Base-by-base conservation (phyloP, 108 stramenopile species). In the Licmophora abbreviata region DNA sequence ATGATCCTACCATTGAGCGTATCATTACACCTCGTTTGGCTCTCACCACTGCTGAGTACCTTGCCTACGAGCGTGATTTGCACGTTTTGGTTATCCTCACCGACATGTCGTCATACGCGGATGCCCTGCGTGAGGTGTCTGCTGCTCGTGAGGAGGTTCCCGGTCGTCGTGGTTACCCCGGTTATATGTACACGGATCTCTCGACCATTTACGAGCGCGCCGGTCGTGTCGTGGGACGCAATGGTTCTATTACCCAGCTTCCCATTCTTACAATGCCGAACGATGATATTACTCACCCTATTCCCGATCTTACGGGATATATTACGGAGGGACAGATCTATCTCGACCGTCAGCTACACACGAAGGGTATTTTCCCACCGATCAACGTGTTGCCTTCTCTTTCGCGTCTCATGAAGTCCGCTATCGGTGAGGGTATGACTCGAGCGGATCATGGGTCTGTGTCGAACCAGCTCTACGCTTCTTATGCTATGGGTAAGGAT, bases 111-210 rank as follows among this genome's bases (percentile, higher is more conserved):
- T 96, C 98, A 24, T 99, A 99, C 59, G 96, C 95, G 43, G 98
- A 99, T 70, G 96, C 98, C 36, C 80, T 99, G 54, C 98, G 98
- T 77, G 97, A 97, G 81, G 95, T 95, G 34, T 97, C 96, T 44
- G 98, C 98, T 53, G 97, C 98, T 23, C 79, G 98, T 48, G 98
- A 99, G 66, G 98, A 99, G 74, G 98, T 99, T 32, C 98, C 98
- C 34, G 98, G 98, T 48, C 93, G 97, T 70, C 92, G 98, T 79
- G 95, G 96, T 66, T 99, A 97, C 81, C 98, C 98, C 48, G 98
- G 98, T 68, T 99, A 99, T 75, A 99, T 99, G 98, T 99, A 99
- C 79, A 99, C 98, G 42, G 98, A 99, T 84, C 80, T 99, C 64
- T 92, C 94, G 51, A 97, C 95, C 61, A 96, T 99, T 61, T 99